Percentiles rank a stretch among this genome's conserved stretches.
Conservation (phyloP, 2,329 filamentous ascomycete genomes). For the Fusarium ramigenum region DNA sequence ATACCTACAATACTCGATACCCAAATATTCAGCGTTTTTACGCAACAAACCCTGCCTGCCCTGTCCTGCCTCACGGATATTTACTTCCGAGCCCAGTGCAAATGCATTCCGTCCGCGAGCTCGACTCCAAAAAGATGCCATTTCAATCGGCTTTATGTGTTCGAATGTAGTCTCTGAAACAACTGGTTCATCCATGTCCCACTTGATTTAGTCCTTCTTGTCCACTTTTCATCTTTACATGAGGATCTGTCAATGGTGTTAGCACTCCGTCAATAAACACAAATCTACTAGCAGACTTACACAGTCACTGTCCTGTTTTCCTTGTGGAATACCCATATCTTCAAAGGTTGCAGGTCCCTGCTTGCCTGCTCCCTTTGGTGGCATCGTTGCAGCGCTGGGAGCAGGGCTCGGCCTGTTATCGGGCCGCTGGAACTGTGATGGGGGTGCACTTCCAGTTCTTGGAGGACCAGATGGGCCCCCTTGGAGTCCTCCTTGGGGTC, state of each 20-base stretch:
- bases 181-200: background rate
- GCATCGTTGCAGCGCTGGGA: slow-evolving; percentile 48
- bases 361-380: slow-evolving; percentile 51
- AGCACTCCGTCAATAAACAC: background rate
- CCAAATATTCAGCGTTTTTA: slow-evolving; percentile 16
- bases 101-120: slow-evolving; percentile 31
- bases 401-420: slow-evolving; percentile 44
- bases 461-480: slow-evolving; percentile 27
- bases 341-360: slow-evolving; percentile 96
- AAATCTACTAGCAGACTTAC: slow-evolving; percentile 63
- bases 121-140: slow-evolving; percentile 33
- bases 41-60: slow-evolving; percentile 9
- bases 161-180: background rate
- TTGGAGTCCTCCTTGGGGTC: slow-evolving; percentile 28
- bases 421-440: slow-evolving; percentile 44
- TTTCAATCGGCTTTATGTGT: slow-evolving; percentile 22
- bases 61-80: slow-evolving; percentile 11
- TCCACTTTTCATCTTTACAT: slow-evolving; percentile 34
- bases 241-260: slow-evolving; percentile 34
- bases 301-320: slow-evolving; percentile 88
- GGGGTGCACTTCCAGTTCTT: slow-evolving; percentile 52
- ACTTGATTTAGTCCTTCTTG: background rate
- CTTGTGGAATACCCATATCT: slow-evolving; percentile 93
- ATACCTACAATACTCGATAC: slow-evolving; percentile 27
- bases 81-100: slow-evolving; percentile 20